Conservation (phyloP, 1,284 basidiomycete genomes). For the Tausonia pullulans region DNA sequence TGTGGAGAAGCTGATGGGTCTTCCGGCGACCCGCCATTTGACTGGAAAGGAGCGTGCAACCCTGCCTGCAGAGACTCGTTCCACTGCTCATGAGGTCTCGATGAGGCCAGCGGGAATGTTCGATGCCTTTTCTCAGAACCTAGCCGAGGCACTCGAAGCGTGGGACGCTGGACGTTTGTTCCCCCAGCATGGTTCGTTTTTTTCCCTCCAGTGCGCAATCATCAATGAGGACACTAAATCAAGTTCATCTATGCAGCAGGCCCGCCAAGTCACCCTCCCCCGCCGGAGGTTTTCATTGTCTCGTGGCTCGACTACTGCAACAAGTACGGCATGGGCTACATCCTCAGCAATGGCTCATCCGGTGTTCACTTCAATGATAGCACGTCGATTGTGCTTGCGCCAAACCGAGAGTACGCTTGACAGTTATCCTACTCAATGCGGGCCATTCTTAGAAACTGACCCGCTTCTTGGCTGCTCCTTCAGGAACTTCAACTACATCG, state of each 20-base stretch:
- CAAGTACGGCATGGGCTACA: constrained; percentile 98
- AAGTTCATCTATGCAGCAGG: constrained; percentile 27
- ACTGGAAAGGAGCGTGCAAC: no score
- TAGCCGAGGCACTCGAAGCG: constrained; percentile 57
- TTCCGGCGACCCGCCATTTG: background rate
- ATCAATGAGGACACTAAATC: background rate
- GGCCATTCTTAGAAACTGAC: no score
- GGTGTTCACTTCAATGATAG: constrained; percentile 96
- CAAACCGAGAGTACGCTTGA: constrained; percentile 61
- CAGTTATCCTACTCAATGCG: background rate
- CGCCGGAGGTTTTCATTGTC: constrained; percentile 79
- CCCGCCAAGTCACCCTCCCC: constrained; percentile 39
- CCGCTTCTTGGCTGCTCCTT: background rate
- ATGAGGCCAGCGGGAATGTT: constrained; percentile 21
- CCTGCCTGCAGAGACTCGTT: no score
- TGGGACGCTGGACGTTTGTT: constrained; percentile 39
- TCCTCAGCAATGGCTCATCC: constrained; percentile 84
- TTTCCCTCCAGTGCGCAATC: background rate
- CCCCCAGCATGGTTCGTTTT: background rate
- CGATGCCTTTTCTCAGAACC: constrained; percentile 46
- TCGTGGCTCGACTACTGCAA: constrained; percentile 98
- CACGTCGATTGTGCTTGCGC: constrained; percentile 68
- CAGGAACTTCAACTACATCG: constrained; percentile 76
- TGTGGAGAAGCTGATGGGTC: background rate
- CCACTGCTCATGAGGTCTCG: no score